A percentile compares a stretch with the other conserved stretches of the same genome.
phyloP scores from a whole-genome alignment of 1,139 yeast genomes.

The Hansenula lynferdii region DNA sequence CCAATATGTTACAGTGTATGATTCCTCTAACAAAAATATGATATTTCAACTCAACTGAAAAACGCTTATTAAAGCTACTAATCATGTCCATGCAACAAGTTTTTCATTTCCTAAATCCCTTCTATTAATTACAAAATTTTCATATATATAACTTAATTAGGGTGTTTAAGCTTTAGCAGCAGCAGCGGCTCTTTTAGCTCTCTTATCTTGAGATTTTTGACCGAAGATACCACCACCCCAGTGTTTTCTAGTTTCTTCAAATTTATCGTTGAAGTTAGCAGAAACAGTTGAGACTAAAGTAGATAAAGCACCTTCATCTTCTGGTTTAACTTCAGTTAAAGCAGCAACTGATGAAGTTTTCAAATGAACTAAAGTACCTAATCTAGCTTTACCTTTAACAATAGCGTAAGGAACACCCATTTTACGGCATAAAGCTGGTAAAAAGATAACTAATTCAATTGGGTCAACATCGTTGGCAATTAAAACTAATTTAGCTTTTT shows the following conservation, averaged over 20 bases:
- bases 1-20: too few relatives aligned
- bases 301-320: conserved; percentile 91
- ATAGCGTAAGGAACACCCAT: conserved; percentile 99
- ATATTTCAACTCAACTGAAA: too few relatives aligned
- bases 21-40: too few relatives aligned
- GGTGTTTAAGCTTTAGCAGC: conserved; percentile 28
- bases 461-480: conserved; percentile 99
- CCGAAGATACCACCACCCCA: conserved; percentile 99
- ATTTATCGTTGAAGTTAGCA: conserved; percentile 88
- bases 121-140: too few relatives aligned
- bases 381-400: conserved; percentile 97
- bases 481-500: conserved; percentile 94
- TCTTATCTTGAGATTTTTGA: conserved; percentile 81
- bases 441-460: conserved; percentile 91
- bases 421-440: conserved; percentile 98
- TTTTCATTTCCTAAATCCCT: too few relatives aligned
- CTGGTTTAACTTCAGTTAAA: conserved; percentile 85
- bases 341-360: conserved; percentile 97
- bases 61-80: too few relatives aligned
- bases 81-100: too few relatives aligned
- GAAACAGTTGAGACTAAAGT: conserved; percentile 88
- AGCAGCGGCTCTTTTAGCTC: conserved; percentile 49
- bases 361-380: conserved; percentile 94
- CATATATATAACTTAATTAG: too few relatives aligned
- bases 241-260: conserved; percentile 94